These are phyloP conservation scores for Globisporangium polare DNA, from an alignment of 352 stramenopile species.

Conservation along the genomic window DNA sequence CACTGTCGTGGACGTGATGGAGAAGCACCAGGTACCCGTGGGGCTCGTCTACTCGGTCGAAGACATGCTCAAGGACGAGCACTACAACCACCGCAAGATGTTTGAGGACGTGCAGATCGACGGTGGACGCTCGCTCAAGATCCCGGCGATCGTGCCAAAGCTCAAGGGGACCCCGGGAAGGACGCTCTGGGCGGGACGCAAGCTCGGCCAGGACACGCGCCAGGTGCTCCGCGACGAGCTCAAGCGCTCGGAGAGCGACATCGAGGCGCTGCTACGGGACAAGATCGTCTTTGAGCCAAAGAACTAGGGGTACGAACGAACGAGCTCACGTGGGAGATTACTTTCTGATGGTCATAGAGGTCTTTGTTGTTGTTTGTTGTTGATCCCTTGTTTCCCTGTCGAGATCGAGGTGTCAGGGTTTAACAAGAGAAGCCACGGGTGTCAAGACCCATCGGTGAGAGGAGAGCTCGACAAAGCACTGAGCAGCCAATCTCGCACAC, in stretches of 20 bases:
- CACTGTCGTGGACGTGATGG: slow-evolving; percentile 53
- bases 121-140: slow-evolving; percentile 38
- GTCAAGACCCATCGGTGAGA: too few species aligned
- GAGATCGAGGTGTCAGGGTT: too few species aligned
- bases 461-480: too few species aligned
- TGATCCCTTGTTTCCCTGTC: not conserved
- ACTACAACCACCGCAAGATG: slow-evolving; percentile 71
- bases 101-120: slow-evolving; percentile 69
- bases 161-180: slow-evolving; percentile 51
- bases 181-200: slow-evolving; percentile 61
- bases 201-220: slow-evolving; percentile 68
- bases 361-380: not conserved
- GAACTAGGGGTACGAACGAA: not conserved
- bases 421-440: too few species aligned
- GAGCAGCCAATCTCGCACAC: too few species aligned
- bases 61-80: slow-evolving; percentile 70
- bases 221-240: slow-evolving; percentile 56
- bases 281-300: slow-evolving; percentile 68
- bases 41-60: slow-evolving; percentile 78
- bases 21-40: slow-evolving; percentile 50
- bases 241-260: slow-evolving; percentile 42
- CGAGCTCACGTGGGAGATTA: not conserved
- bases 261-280: slow-evolving; percentile 48
- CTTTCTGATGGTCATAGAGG: not conserved
- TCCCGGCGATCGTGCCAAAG: slow-evolving; percentile 79